Evolutionary conservation across 2,329 filamentous ascomycete species (phyloP).

Genomic region (Fusarium sp.): DNA sequence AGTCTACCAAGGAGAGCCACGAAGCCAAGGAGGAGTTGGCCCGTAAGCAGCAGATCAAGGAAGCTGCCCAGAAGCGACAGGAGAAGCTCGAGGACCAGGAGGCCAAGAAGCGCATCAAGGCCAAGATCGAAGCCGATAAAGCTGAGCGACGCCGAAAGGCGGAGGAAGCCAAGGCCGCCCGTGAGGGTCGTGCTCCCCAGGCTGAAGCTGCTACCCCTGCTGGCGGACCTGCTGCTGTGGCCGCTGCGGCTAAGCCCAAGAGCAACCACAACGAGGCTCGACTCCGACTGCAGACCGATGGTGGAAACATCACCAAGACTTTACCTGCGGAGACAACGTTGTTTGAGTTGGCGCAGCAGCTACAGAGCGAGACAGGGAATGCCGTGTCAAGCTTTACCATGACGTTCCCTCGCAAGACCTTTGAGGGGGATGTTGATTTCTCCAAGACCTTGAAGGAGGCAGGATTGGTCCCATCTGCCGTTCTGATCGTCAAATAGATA

Average conservation of each 20-base stretch:
- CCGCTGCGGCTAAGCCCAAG: conserved; percentile 70
- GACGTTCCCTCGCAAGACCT: conserved; percentile 90
- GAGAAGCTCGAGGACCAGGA: conserved; percentile 90
- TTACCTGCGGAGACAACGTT: conserved; percentile 90
- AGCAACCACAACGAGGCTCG: conserved; percentile 84
- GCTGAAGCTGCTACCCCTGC: conserved; percentile 61
- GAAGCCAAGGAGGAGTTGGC: conserved; percentile 90
- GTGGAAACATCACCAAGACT: conserved; percentile 86
- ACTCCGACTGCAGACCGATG: conserved; percentile 80
- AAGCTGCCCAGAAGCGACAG: conserved; percentile 85
- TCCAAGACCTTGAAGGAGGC: conserved; percentile 94
- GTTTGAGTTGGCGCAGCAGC: conserved; percentile 86
- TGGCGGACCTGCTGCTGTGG: conserved; percentile 61
- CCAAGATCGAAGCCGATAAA: conserved; percentile 95
- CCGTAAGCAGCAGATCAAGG: conserved; percentile 92
- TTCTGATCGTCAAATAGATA: conserved; percentile 77
- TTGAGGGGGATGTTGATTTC: conserved; percentile 77
- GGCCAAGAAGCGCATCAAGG: conserved; percentile 89
- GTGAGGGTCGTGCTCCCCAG: conserved; percentile 77
- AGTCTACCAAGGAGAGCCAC: conserved; percentile 89
- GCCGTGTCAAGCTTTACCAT: conserved; percentile 82
- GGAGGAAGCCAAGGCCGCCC: conserved; percentile 84
- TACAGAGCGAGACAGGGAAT: conserved; percentile 78
- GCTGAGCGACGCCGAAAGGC: conserved; percentile 87
- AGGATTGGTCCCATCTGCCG: conserved; percentile 90